Evolutionary conservation across 805 yeast genomes (phyloP).

Genomic region (Cyberlindnera meyerae): DNA sequence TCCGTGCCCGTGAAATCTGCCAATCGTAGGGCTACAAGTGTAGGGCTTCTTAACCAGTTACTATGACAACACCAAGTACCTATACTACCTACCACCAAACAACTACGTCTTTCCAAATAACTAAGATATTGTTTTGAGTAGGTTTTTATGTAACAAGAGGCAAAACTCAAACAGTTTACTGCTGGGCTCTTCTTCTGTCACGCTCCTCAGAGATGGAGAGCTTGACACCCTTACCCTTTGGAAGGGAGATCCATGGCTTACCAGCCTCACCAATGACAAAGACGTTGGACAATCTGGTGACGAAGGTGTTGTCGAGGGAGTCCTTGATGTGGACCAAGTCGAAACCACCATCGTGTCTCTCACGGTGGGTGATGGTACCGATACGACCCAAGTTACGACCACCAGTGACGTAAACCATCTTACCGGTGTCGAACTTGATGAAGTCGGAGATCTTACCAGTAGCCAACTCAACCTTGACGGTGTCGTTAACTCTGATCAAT

Average conservation of each 20-base stretch:
- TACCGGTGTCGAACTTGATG: constrained; percentile 91
- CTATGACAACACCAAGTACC: too few relatives aligned
- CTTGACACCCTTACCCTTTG: constrained; percentile 99
- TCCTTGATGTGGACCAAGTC: constrained; percentile 97
- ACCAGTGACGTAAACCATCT: constrained; percentile 89
- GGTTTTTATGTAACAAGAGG: constrained; percentile 1
- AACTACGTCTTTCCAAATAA: background rate
- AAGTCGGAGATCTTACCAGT: constrained; percentile 89
- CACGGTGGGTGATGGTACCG: constrained; percentile 94
- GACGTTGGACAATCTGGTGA: constrained; percentile 89
- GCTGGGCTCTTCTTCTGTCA: constrained; percentile 92
- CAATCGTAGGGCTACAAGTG: too few relatives aligned
- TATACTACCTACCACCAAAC: too few relatives aligned
- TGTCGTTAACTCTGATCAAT: constrained; percentile 91
- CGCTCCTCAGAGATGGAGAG: constrained; percentile 95
- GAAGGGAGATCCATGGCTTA: constrained; percentile 90
- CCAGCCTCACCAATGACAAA: constrained; percentile 94
- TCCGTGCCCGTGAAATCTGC: too few relatives aligned
- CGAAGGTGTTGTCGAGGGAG: constrained; percentile 89
- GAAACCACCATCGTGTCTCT: constrained; percentile 97
- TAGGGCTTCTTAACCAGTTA: too few relatives aligned
- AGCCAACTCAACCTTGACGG: constrained; percentile 94
- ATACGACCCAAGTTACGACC: constrained; percentile 98
- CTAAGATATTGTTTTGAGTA: background rate
- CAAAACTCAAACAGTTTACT: constrained; percentile 14